phyloP scores from a whole-genome alignment of 2,329 filamentous ascomycete species.

The Claviceps africana region DNA sequence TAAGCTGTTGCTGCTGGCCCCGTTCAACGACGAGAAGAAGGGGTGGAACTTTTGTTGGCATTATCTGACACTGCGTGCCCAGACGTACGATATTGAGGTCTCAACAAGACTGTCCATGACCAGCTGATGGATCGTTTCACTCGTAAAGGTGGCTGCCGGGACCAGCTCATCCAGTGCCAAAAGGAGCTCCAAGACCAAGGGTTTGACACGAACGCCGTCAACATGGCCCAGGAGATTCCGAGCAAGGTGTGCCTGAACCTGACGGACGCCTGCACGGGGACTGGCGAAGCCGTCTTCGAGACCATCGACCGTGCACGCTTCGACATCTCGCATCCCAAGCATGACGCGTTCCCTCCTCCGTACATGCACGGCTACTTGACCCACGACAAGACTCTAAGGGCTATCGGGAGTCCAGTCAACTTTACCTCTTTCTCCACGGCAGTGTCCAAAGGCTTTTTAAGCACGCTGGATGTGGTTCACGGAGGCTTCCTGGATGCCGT shows the following conservation, averaged over 20 bases:
- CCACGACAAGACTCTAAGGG: conserved; percentile 37
- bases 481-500: conserved; percentile 35
- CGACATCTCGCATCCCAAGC: conserved; percentile 41
- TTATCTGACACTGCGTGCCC: not conserved
- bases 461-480: conserved; percentile 46
- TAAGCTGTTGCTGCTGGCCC: conserved; percentile 12
- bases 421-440: conserved; percentile 33
- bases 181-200: conserved; percentile 25
- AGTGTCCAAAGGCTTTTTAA: conserved; percentile 38
- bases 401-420: conserved; percentile 48
- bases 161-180: conserved; percentile 38
- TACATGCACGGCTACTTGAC: conserved; percentile 51
- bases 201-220: conserved; percentile 34
- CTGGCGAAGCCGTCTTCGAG: conserved; percentile 42
- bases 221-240: conserved; percentile 16
- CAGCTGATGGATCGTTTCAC: conserved; percentile 17
- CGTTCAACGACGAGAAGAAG: not conserved
- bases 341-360: conserved; percentile 49
- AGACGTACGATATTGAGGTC: conserved; percentile 42
- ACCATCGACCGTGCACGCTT: conserved; percentile 39
- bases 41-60: not conserved
- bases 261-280: conserved; percentile 35
- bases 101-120: conserved; percentile 30
- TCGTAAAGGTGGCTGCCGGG: conserved; percentile 33
- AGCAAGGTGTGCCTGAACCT: conserved; percentile 27